Percentiles rank a stretch among this genome's conserved stretches.
Conservation (phyloP, 2,329 filamentous ascomycete species). For the Sarocladium brachiariae region DNA sequence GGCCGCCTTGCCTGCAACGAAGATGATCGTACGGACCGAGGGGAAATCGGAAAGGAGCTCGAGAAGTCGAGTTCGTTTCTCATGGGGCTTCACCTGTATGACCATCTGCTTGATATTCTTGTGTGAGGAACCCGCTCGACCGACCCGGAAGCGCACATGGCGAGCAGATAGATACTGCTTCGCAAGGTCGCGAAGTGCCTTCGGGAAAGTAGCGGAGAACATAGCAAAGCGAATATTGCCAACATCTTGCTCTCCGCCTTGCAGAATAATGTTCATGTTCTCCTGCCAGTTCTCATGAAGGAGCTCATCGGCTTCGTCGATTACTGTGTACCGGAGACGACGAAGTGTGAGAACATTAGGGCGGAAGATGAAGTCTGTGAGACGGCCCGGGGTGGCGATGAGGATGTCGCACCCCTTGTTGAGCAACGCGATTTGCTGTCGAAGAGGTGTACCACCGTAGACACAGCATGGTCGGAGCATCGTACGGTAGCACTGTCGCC, state of each 20-base stretch:
- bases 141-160: constrained; percentile 76
- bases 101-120: constrained; percentile 76
- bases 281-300: constrained; percentile 71
- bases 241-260: constrained; percentile 54
- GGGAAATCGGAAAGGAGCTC: constrained; percentile 65
- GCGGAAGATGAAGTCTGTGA: constrained; percentile 75
- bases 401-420: constrained; percentile 82
- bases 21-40: constrained; percentile 77
- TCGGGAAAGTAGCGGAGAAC: constrained; percentile 94
- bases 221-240: constrained; percentile 52
- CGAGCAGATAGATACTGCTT: constrained; percentile 66
- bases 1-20: constrained; percentile 73
- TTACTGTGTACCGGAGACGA: constrained; percentile 72
- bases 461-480: constrained; percentile 88
- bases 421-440: constrained; percentile 65
- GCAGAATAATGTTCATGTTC: constrained; percentile 68
- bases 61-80: constrained; percentile 65
- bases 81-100: constrained; percentile 54
- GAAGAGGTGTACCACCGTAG: constrained; percentile 76
- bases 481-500: constrained; percentile 87
- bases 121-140: constrained; percentile 77
- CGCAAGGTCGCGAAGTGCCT: constrained; percentile 67
- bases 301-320: constrained; percentile 96
- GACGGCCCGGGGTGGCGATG: constrained; percentile 79
- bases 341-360: constrained; percentile 61